These are phyloP conservation scores for Eragrostis tef DNA, from an alignment of 202 grass and related monocot genomes.

Conservation along the genomic window DNA sequence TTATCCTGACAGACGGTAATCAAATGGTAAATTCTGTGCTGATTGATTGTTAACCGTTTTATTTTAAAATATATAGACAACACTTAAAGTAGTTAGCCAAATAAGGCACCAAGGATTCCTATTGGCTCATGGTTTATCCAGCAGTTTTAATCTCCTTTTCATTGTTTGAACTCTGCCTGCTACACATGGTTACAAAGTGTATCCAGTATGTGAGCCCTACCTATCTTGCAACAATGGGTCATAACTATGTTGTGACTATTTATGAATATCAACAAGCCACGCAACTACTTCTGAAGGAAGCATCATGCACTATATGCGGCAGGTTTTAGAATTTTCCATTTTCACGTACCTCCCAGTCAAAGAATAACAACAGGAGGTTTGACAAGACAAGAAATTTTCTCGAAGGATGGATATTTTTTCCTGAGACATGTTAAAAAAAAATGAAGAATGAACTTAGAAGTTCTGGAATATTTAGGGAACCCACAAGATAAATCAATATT, in stretches of 20 bases:
- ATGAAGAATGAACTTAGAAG: conserved; percentile 20
- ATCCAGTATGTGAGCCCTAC: not conserved
- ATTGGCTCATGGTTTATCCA: not conserved
- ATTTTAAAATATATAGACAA: conserved; percentile 29
- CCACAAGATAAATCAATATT: conserved; percentile 18
- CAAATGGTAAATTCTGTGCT: conserved; percentile 20
- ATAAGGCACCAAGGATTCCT: conserved; percentile 25
- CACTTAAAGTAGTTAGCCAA: not conserved
- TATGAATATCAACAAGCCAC: conserved; percentile 3
- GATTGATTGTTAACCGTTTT: conserved; percentile 26
- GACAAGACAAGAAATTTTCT: too few relatives aligned
- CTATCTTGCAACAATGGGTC: conserved; percentile 24
- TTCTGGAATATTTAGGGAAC: conserved; percentile 20
- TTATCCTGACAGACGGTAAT: conserved; percentile 16
- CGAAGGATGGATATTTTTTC: conserved; percentile 88
- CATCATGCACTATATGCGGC: not conserved
- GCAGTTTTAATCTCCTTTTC: conserved; percentile 18
- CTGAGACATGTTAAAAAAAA: conserved; percentile 44
- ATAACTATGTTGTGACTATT: conserved; percentile 22
- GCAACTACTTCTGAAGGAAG: not conserved
- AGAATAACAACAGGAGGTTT: too few relatives aligned
- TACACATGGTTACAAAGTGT: conserved; percentile 14
- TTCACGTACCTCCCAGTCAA: not conserved
- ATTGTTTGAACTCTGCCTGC: not conserved
- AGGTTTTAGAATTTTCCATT: not conserved